phyloP scores from a whole-genome alignment of 2,329 filamentous ascomycete genomes.

The Cryphonectria naterciae region DNA sequence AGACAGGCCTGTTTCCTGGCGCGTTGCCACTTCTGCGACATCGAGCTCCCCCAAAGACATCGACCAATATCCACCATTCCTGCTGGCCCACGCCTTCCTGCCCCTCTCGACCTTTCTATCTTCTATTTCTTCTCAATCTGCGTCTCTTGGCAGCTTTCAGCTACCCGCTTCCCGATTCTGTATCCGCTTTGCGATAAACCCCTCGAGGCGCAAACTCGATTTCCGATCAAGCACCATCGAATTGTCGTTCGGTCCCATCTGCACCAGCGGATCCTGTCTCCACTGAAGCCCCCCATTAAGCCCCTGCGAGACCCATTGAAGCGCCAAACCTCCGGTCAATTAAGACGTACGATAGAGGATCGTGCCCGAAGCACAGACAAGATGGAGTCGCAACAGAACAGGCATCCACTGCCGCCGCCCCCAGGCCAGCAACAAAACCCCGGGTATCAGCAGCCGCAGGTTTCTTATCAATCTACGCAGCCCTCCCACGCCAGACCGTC shows the following conservation, averaged over 20 bases:
- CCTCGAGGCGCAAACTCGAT: constrained; percentile 17
- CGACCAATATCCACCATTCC: not conserved
- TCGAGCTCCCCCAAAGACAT: constrained; percentile 11
- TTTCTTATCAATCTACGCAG: constrained; percentile 35
- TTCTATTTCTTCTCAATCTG: not conserved
- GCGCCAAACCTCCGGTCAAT: constrained; percentile 19
- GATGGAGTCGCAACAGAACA: constrained; percentile 39
- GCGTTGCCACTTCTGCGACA: constrained; percentile 32
- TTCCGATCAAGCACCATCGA: constrained; percentile 24
- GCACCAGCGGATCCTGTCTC: constrained; percentile 24
- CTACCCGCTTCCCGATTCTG: not conserved
- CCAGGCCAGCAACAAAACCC: constrained; percentile 35
- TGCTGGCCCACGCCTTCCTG: not conserved
- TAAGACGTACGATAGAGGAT: constrained; percentile 16
- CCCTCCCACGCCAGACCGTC: constrained; percentile 33
- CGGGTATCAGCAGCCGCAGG: constrained; percentile 27
- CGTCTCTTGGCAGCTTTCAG: constrained; percentile 1
- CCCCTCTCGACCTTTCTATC: not conserved
- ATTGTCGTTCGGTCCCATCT: constrained; percentile 16
- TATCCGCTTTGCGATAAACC: constrained; percentile 7
- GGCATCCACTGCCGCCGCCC: constrained; percentile 38
- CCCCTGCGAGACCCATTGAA: constrained; percentile 25
- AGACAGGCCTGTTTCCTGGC: constrained; percentile 35
- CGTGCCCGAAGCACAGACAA: constrained; percentile 30
- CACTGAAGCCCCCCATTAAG: constrained; percentile 19